A percentile compares a stretch with the other conserved stretches of the same genome.
phyloP scores from a whole-genome alignment of 352 stramenopile genomes.

The Globisporangium cylindrosporum region DNA sequence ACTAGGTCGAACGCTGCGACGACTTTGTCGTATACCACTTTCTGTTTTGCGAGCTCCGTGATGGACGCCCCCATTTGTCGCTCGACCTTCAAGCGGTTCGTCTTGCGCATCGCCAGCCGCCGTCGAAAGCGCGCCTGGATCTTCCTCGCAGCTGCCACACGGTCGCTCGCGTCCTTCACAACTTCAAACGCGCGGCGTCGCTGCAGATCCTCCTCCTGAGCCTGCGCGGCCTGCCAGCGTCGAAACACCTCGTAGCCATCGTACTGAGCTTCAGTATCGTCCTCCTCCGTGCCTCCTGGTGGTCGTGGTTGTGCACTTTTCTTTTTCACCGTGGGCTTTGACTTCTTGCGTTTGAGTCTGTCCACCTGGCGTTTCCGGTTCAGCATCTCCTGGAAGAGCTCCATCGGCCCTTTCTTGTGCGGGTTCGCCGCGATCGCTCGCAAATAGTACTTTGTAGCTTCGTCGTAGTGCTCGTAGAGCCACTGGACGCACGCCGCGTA shows the following conservation, averaged over 20 bases:
- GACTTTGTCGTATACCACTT: slow-evolving; percentile 47
- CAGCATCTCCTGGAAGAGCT: slow-evolving; percentile 80
- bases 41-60: slow-evolving; percentile 43
- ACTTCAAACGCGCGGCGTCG: slow-evolving; percentile 30
- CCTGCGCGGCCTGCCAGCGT: slow-evolving; percentile 62
- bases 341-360: slow-evolving; percentile 14
- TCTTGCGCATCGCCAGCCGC: slow-evolving; percentile 45
- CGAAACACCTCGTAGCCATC: slow-evolving; percentile 67
- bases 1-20: slow-evolving; percentile 39
- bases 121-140: slow-evolving; percentile 71
- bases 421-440: slow-evolving; percentile 59
- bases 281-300: slow-evolving; percentile 24
- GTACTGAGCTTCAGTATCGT: slow-evolving; percentile 41
- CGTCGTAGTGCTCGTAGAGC: slow-evolving; percentile 65
- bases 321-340: neutral
- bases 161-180: slow-evolving; percentile 20
- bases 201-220: slow-evolving; percentile 43
- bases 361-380: slow-evolving; percentile 43
- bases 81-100: slow-evolving; percentile 44
- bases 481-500: slow-evolving; percentile 75
- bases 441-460: slow-evolving; percentile 63
- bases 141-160: slow-evolving; percentile 39
- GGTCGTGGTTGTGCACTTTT: neutral
- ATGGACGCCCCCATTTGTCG: slow-evolving; percentile 44
- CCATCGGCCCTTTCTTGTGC: slow-evolving; percentile 55